Percentiles rank a stretch among this genome's conserved stretches.
These are phyloP conservation scores for Dispira simplex DNA, from an alignment of 192 early-diverging fungal species.

Conservation along the genomic window DNA sequence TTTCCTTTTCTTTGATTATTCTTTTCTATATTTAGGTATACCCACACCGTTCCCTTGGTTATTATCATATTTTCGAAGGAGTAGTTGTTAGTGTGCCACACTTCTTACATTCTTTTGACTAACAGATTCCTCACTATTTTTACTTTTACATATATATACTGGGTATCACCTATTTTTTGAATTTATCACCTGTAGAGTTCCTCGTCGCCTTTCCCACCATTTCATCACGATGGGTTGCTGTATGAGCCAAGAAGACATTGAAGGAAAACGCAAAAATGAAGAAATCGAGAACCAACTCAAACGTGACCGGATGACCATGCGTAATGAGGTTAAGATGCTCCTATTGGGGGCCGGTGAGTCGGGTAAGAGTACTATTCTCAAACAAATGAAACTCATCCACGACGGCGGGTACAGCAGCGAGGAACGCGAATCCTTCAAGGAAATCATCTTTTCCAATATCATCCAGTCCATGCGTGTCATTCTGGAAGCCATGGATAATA, in stretches of 20 bases:
- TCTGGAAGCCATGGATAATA: constrained; percentile 83
- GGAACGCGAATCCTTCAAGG: constrained; percentile 85
- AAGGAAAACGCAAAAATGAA: constrained; percentile 70
- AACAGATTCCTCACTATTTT: no score
- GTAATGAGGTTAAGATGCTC: constrained; percentile 94
- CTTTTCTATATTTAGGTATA: no score
- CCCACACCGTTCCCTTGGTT: no score
- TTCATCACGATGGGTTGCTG: constrained; percentile 72
- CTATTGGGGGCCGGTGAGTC: constrained; percentile 86
- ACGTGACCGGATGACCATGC: constrained; percentile 60
- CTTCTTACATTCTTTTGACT: no score
- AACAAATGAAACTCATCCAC: constrained; percentile 98
- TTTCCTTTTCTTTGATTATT: no score
- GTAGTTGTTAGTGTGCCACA: no score
- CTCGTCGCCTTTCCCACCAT: no score
- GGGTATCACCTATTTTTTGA: no score
- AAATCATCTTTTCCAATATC: constrained; percentile 92
- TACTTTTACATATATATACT: no score
- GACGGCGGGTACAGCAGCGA: constrained; percentile 82
- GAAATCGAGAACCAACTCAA: constrained; percentile 83
- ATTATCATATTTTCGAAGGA: no score
- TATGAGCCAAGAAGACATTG: constrained; percentile 68
- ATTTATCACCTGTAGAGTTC: no score
- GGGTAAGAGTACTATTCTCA: constrained; percentile 92
- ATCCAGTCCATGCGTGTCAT: constrained; percentile 93